phyloP scores from a whole-genome alignment of 1,139 yeast species.

The Suhomyces choctaworum region DNA sequence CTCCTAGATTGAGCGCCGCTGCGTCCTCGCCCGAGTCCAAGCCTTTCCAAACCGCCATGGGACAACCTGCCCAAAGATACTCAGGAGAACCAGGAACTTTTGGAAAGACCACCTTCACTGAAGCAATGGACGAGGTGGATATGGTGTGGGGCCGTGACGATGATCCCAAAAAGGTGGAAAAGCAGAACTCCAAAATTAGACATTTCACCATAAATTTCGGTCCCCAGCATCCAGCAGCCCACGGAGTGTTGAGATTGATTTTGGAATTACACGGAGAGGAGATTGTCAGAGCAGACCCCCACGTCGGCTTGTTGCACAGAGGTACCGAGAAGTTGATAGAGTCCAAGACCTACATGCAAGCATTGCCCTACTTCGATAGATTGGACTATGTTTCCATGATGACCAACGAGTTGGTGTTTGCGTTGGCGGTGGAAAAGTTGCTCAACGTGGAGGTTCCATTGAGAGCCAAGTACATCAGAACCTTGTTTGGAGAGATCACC shows the following conservation, averaged over 20 bases:
- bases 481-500: slow-evolving; percentile 85
- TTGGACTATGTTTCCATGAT: slow-evolving; percentile 89
- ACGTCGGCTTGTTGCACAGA: slow-evolving; percentile 82
- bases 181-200: slow-evolving; percentile 63
- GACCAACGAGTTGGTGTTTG: slow-evolving; percentile 88
- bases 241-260: slow-evolving; percentile 85
- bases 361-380: slow-evolving; percentile 86
- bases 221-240: slow-evolving; percentile 95
- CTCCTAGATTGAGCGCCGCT: slow-evolving; percentile 20
- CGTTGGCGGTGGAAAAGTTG: slow-evolving; percentile 82
- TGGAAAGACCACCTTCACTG: slow-evolving; percentile 47
- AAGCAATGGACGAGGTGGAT: slow-evolving; percentile 48
- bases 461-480: slow-evolving; percentile 82
- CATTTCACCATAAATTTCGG: slow-evolving; percentile 90
- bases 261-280: slow-evolving; percentile 89
- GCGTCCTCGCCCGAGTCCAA: slow-evolving; percentile 22
- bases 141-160: slow-evolving; percentile 50
- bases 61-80: slow-evolving; percentile 37
- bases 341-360: slow-evolving; percentile 80
- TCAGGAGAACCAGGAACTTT: slow-evolving; percentile 35
- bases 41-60: slow-evolving; percentile 39
- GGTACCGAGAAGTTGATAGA: slow-evolving; percentile 90
- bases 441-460: slow-evolving; percentile 83
- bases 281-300: slow-evolving; percentile 84
- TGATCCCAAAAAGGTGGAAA: slow-evolving; percentile 45